Evolutionary conservation across 139 green algal genomes (phyloP).

Genomic region (Chlorella sp.): DNA sequence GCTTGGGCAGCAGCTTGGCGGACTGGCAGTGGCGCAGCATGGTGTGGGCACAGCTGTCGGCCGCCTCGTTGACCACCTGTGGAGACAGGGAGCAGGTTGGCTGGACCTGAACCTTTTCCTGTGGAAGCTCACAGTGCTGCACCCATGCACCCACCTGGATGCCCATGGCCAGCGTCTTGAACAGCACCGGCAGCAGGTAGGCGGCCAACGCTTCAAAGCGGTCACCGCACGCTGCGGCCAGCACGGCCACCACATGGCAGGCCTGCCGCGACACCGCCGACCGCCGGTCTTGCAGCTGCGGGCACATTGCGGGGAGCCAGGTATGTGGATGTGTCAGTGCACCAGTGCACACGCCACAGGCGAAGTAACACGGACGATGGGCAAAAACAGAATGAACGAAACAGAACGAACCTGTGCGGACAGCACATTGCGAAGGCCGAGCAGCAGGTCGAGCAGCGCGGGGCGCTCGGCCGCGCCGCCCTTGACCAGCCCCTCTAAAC

Average conservation of each 20-base stretch:
- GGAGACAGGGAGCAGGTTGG: not conserved
- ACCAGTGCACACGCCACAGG: not conserved
- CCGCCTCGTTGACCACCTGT: slow-evolving; percentile 55
- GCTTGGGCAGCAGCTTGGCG: slow-evolving; percentile 45
- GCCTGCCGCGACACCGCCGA: slow-evolving; percentile 66
- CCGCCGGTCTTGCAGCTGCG: slow-evolving; percentile 66
- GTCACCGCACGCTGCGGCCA: slow-evolving; percentile 56
- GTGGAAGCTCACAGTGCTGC: not conserved
- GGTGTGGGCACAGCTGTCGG: slow-evolving; percentile 45
- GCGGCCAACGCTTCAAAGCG: slow-evolving; percentile 56
- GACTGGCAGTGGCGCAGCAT: slow-evolving; percentile 64
- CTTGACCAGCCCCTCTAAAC: slow-evolving; percentile 67
- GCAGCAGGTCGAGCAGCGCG: slow-evolving; percentile 52
- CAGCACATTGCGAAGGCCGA: slow-evolving; percentile 36
- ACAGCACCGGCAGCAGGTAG: slow-evolving; percentile 61
- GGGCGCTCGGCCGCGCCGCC: slow-evolving; percentile 51
- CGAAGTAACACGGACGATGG: too few species aligned
- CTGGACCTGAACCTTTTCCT: not conserved
- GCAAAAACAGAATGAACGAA: too few species aligned
- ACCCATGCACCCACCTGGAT: slow-evolving; percentile 74
- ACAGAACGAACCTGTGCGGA: slow-evolving; percentile 18
- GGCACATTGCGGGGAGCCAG: not conserved
- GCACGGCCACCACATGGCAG: slow-evolving; percentile 60
- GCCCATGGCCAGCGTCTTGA: slow-evolving; percentile 78
- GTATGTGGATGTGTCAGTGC: not conserved